Conservation (phyloP, 345 rosid genomes). For the Brassica napus region DNA sequence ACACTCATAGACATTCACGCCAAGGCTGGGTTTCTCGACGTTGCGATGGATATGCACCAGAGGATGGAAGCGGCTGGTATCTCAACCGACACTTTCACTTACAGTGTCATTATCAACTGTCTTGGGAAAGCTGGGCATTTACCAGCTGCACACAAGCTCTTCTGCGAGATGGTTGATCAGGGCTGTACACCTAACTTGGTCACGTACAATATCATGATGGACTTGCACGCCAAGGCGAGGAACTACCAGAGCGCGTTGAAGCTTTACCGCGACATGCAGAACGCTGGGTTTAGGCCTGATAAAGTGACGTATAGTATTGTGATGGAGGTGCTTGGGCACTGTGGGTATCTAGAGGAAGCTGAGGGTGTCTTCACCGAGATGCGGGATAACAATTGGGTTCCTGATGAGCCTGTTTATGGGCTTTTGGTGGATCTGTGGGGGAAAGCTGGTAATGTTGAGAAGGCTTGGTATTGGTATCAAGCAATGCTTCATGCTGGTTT, state of each 20-base stretch:
- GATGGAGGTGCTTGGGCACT: conserved; percentile 96
- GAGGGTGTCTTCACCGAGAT: conserved; percentile 79
- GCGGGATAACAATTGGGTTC: conserved; percentile 78
- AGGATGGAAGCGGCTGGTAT: conserved; percentile 83
- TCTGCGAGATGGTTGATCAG: conserved; percentile 79
- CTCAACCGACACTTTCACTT: conserved; percentile 92
- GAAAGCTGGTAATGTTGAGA: conserved; percentile 79
- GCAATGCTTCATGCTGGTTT: conserved; percentile 78
- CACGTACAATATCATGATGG: conserved; percentile 84
- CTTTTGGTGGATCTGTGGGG: conserved; percentile 96
- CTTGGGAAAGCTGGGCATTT: conserved; percentile 95
- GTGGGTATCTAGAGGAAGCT: conserved; percentile 85
- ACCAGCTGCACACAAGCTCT: conserved; percentile 73
- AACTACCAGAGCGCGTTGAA: conserved; percentile 73
- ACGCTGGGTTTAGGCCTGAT: conserved; percentile 84
- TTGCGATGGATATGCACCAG: conserved; percentile 81
- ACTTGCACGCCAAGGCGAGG: conserved; percentile 89
- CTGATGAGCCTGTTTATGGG: conserved; percentile 91
- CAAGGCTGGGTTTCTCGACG: conserved; percentile 88
- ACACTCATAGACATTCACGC: conserved; percentile 93
- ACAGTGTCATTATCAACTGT: conserved; percentile 92
- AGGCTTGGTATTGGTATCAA: conserved; percentile 86
- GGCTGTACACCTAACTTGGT: conserved; percentile 89
- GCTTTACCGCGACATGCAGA: conserved; percentile 79
- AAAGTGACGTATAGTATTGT: conserved; percentile 88